phyloP scores from a whole-genome alignment of 345 rosid genomes.

The Linum lewisii region DNA sequence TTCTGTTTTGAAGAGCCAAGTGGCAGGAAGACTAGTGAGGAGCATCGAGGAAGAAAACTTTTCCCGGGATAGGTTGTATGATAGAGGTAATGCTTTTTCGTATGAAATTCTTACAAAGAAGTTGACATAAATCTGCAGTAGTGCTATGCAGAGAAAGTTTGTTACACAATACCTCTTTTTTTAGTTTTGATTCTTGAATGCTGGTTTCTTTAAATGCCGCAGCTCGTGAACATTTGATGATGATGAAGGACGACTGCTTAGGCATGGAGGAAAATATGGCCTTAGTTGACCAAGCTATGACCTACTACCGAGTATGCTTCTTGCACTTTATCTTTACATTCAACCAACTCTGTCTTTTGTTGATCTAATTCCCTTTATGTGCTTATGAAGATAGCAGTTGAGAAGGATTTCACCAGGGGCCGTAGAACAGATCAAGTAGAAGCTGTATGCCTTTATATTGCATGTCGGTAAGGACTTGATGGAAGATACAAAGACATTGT shows the following conservation, averaged over 20 bases:
- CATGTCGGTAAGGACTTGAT: constrained; percentile 56
- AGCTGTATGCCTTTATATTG: constrained; percentile 81
- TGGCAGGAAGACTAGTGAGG: too few relatives aligned
- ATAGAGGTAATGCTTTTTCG: neutral
- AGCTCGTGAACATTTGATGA: too few relatives aligned
- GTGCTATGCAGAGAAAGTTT: too few relatives aligned
- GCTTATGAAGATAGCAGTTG: constrained; percentile 58
- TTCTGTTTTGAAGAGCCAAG: too few relatives aligned
- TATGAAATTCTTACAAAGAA: too few relatives aligned
- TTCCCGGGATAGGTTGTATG: constrained; percentile 23
- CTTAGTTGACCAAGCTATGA: neutral
- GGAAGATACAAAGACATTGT: neutral
- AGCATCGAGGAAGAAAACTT: neutral
- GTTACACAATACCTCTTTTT: too few relatives aligned
- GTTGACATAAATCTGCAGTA: too few relatives aligned
- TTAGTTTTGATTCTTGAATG: constrained; percentile 24
- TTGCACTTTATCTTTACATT: constrained; percentile 5
- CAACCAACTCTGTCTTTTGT: constrained; percentile 1
- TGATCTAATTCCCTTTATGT: constrained; percentile 9
- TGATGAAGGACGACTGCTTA: too few relatives aligned
- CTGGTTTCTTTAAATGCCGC: too few relatives aligned
- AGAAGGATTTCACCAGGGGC: constrained; percentile 64
- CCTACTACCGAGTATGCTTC: constrained; percentile 51
- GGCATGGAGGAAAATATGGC: too few relatives aligned
- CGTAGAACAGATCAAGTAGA: constrained; percentile 79